Conservation (phyloP, 2,329 filamentous ascomycete species). For the Talaromyces pinophilus region DNA sequence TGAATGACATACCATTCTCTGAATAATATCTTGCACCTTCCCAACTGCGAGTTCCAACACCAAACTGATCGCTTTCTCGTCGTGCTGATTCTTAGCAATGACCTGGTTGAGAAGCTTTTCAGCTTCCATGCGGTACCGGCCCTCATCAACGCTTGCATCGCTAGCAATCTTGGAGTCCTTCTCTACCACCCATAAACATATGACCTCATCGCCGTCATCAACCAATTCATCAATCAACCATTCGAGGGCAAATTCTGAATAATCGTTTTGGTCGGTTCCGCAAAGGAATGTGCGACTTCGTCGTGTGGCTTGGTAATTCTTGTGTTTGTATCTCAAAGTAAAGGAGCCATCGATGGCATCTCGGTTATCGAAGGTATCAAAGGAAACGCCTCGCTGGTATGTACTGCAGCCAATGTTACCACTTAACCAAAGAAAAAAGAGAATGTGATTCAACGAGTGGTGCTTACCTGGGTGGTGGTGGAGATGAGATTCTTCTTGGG, state of each 20-base stretch:
- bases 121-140: slow-evolving; percentile 74
- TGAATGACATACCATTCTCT: slow-evolving; percentile 69
- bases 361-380: slow-evolving; percentile 70
- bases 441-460: slow-evolving; percentile 11
- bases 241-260: slow-evolving; percentile 87
- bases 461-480: slow-evolving; percentile 45
- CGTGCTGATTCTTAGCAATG: slow-evolving; percentile 74
- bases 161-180: slow-evolving; percentile 72
- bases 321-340: slow-evolving; percentile 81
- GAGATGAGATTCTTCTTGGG: slow-evolving; percentile 37
- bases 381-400: slow-evolving; percentile 69
- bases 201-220: slow-evolving; percentile 89
- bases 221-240: slow-evolving; percentile 91
- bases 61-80: slow-evolving; percentile 77
- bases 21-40: slow-evolving; percentile 86
- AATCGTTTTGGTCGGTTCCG: slow-evolving; percentile 85
- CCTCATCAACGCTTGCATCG: slow-evolving; percentile 62
- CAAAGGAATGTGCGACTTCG: slow-evolving; percentile 87
- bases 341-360: slow-evolving; percentile 72
- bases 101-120: slow-evolving; percentile 72
- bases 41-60: slow-evolving; percentile 85
- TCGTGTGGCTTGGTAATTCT: slow-evolving; percentile 77
- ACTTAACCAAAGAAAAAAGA: background rate
- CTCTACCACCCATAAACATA: slow-evolving; percentile 85
- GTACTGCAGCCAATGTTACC: slow-evolving; percentile 45